These are phyloP conservation scores for Aureobasidium leucospermi DNA, from an alignment of 2,329 filamentous ascomycete genomes.

Conservation along the genomic window DNA sequence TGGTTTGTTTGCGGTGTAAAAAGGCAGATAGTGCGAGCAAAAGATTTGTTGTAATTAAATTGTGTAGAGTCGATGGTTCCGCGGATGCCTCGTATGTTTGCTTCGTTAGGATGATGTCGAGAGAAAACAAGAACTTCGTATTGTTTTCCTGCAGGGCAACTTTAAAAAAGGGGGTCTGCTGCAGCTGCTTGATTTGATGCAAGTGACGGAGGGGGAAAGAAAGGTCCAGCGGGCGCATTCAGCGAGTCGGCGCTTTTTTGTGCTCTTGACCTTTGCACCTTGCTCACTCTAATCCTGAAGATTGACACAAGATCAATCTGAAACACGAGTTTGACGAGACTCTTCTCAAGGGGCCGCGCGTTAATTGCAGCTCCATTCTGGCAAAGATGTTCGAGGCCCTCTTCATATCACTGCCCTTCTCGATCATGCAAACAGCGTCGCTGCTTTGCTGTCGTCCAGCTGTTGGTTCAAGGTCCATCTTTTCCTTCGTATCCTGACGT, in stretches of 20 bases:
- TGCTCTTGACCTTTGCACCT: background rate
- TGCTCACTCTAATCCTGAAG: background rate
- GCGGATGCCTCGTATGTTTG: background rate
- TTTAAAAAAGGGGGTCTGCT: background rate
- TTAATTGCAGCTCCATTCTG: background rate
- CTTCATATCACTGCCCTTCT: background rate
- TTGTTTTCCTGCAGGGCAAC: background rate
- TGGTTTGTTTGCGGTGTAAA: background rate
- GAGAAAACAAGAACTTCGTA: background rate
- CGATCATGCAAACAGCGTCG: background rate
- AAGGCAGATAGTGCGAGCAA: background rate
- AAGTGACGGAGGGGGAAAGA: background rate
- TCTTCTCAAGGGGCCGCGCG: background rate
- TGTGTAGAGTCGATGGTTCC: background rate
- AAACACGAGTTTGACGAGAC: constrained; percentile 6
- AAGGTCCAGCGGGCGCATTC: background rate
- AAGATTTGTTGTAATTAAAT: background rate
- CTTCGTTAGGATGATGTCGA: background rate
- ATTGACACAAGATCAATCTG: constrained; percentile 6
- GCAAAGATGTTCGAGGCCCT: background rate
- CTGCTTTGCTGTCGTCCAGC: background rate
- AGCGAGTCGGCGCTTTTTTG: constrained; percentile 7
- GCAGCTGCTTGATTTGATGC: background rate
- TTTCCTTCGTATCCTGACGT: constrained; percentile 3
- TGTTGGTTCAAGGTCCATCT: background rate